Evolutionary conservation across 371 early-diverging fungal genomes (phyloP).

Genomic region (Parasitella parasitica): DNA sequence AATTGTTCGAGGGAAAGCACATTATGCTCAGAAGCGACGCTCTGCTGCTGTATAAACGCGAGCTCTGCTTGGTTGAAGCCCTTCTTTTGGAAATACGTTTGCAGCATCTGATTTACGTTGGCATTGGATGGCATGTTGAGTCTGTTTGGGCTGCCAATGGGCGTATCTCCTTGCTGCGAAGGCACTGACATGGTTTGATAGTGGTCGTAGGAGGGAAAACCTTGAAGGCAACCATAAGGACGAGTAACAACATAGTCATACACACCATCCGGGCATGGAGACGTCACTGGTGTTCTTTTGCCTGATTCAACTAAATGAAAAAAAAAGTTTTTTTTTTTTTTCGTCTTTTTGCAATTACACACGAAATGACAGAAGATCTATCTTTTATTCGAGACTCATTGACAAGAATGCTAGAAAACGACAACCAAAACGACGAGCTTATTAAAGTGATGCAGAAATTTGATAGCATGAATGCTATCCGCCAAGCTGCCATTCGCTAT

Average conservation of each 20-base stretch:
- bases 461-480: slow-evolving; percentile 4
- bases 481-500: slow-evolving; percentile 17
- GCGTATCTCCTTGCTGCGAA: slow-evolving; percentile 14
- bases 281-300: background rate
- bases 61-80: slow-evolving; percentile 35
- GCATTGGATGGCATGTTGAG: slow-evolving; percentile 24
- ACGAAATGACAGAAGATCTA: background rate
- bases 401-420: background rate
- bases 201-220: background rate
- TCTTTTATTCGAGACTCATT: background rate
- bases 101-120: slow-evolving; percentile 38
- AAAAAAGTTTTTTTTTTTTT: background rate
- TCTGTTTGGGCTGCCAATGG: slow-evolving; percentile 1
- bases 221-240: background rate
- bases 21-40: slow-evolving; percentile 19
- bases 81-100: slow-evolving; percentile 41
- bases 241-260: background rate
- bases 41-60: slow-evolving; percentile 31
- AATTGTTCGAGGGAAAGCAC: slow-evolving; percentile 34
- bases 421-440: background rate
- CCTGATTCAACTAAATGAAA: background rate
- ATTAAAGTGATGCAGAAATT: background rate
- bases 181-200: slow-evolving; percentile 13
- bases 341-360: background rate
- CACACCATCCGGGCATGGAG: background rate